These are phyloP conservation scores for Colletotrichum sp. DNA, from an alignment of 2,329 filamentous ascomycete genomes.

Conservation along the genomic window DNA sequence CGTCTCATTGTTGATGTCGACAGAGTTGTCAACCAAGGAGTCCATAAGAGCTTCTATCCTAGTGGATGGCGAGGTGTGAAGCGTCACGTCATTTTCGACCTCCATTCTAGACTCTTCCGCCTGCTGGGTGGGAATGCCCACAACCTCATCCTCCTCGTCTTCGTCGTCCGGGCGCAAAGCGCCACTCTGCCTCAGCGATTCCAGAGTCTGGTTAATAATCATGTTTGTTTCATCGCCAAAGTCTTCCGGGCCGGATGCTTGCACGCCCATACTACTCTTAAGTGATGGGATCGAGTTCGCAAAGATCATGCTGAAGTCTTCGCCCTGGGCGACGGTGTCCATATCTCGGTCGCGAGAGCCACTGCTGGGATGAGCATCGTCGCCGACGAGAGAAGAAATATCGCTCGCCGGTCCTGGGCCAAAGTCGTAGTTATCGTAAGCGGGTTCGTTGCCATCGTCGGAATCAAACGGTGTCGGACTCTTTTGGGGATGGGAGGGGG, in stretches of 20 bases:
- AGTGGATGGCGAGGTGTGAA: background rate
- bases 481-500: background rate
- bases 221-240: conserved; percentile 61
- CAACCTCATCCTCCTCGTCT: conserved; percentile 10
- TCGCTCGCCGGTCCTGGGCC: conserved; percentile 11
- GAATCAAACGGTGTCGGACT: conserved; percentile 14
- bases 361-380: conserved; percentile 25
- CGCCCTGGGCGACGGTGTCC: conserved; percentile 53
- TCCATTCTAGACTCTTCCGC: background rate
- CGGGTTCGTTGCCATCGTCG: conserved; percentile 7
- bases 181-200: conserved; percentile 48
- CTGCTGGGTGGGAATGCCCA: background rate
- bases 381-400: conserved; percentile 8
- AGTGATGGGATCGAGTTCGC: conserved; percentile 59
- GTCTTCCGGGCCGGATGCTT: conserved; percentile 42
- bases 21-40: background rate
- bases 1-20: background rate
- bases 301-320: conserved; percentile 66
- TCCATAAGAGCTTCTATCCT: background rate
- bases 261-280: conserved; percentile 43
- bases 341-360: conserved; percentile 14
- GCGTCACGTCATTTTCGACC: background rate
- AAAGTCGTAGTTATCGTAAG: conserved; percentile 11
- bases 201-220: conserved; percentile 61
- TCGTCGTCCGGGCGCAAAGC: conserved; percentile 15